Conservation (phyloP, 371 early-diverging fungal species). For the Dichotomocladium elegans region DNA sequence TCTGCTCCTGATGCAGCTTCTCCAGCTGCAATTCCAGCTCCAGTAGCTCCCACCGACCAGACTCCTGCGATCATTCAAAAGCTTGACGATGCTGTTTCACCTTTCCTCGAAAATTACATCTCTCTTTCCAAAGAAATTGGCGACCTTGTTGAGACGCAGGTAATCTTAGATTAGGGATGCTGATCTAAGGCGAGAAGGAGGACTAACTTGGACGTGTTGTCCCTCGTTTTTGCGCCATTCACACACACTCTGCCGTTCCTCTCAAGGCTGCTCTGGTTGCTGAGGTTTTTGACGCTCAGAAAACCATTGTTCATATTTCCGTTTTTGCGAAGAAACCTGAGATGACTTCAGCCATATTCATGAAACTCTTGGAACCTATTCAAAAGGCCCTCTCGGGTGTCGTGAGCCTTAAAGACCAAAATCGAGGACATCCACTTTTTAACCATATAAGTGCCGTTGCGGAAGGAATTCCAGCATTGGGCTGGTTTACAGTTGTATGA, state of each 20-base stretch:
- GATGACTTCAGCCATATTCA: conserved; percentile 42
- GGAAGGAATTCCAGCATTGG: conserved; percentile 87
- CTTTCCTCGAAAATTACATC: conserved; percentile 50
- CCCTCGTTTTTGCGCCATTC: too few species aligned
- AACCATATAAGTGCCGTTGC: conserved; percentile 83
- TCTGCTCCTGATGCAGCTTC: conserved; percentile 25
- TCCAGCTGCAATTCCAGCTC: conserved; percentile 22
- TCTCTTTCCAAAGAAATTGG: conserved; percentile 60
- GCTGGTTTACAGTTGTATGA: conserved; percentile 90
- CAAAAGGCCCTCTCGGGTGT: conserved; percentile 66
- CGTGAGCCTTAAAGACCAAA: conserved; percentile 69
- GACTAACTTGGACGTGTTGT: too few species aligned
- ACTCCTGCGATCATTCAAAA: conserved; percentile 54
- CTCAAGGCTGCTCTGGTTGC: conserved; percentile 37
- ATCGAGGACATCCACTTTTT: conserved; percentile 69
- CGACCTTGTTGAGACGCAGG: conserved; percentile 76
- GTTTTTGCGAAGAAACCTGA: conserved; percentile 77
- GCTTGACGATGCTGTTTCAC: conserved; percentile 66
- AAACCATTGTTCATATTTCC: conserved; percentile 73
- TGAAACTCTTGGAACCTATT: conserved; percentile 67
- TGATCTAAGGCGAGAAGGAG: background rate
- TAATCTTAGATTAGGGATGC: too few species aligned
- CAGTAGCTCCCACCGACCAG: conserved; percentile 17
- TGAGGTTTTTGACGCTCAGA: conserved; percentile 65
- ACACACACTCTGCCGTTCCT: background rate